These are phyloP conservation scores for Magnusiomyces suaveolens DNA, from an alignment of 1,139 yeast genomes.

Conservation along the genomic window DNA sequence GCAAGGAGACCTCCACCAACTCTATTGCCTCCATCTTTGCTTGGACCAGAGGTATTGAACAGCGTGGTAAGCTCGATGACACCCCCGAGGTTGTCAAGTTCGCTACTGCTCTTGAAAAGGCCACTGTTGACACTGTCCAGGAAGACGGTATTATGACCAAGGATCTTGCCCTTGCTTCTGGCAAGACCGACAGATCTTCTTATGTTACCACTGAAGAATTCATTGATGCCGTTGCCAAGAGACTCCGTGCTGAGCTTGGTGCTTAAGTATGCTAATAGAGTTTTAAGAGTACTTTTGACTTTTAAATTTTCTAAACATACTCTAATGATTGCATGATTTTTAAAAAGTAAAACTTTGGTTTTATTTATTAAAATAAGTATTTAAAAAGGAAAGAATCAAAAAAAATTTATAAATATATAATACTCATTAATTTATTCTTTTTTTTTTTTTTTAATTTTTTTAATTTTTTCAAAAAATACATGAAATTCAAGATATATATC, in stretches of 20 bases:
- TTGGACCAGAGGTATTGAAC: slow-evolving; percentile 87
- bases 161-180: slow-evolving; percentile 82
- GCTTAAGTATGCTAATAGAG: slow-evolving; percentile 6
- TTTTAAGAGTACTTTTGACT: too few species aligned
- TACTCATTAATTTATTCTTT: too few species aligned
- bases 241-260: slow-evolving; percentile 32
- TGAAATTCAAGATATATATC: too few species aligned
- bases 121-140: slow-evolving; percentile 78
- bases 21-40: slow-evolving; percentile 97
- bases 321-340: too few species aligned
- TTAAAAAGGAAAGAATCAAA: too few species aligned
- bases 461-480: too few species aligned
- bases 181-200: slow-evolving; percentile 67
- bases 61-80: slow-evolving; percentile 79
- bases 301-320: too few species aligned
- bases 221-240: slow-evolving; percentile 64
- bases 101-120: slow-evolving; percentile 67
- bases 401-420: too few species aligned
- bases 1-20: slow-evolving; percentile 95
- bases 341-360: too few species aligned
- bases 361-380: too few species aligned
- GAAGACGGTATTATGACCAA: slow-evolving; percentile 87
- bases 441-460: too few species aligned
- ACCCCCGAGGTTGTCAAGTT: slow-evolving; percentile 78
- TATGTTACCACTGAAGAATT: slow-evolving; percentile 89